Percentiles rank a stretch among this genome's conserved stretches.
phyloP scores from a whole-genome alignment of 192 early-diverging fungal genomes.

The Dispira parvispora region DNA sequence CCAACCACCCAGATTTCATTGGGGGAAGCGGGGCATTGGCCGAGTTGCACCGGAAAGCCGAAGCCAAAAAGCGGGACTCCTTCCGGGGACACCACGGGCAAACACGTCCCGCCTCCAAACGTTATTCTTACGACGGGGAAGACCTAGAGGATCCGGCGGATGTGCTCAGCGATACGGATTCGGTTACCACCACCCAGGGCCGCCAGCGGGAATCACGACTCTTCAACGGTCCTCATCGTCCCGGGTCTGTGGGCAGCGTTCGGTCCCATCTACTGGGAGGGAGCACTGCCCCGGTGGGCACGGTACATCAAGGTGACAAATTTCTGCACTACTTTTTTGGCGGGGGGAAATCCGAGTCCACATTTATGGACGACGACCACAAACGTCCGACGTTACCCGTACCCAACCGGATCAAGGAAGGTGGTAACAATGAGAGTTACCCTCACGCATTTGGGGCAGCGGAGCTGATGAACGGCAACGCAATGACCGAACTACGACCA shows the following conservation, averaged over 20 bases:
- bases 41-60: constrained; percentile 43
- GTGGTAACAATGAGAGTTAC: background rate
- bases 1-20: constrained; percentile 72
- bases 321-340: constrained; percentile 30
- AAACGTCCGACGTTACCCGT: constrained; percentile 8
- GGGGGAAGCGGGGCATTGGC: constrained; percentile 60
- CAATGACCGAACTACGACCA: background rate
- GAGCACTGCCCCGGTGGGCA: background rate
- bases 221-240: background rate
- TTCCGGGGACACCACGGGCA: background rate
- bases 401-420: constrained; percentile 9
- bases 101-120: background rate
- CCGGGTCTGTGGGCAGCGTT: constrained; percentile 7
- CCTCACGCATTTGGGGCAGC: background rate
- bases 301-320: constrained; percentile 19
- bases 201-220: background rate
- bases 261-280: background rate
- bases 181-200: constrained; percentile 12
- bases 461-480: background rate
- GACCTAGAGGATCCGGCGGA: constrained; percentile 14
- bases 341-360: constrained; percentile 19
- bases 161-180: constrained; percentile 21
- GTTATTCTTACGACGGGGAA: background rate
- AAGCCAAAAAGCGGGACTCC: constrained; percentile 37
- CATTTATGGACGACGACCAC: background rate